Evolutionary conservation across 768 basidiomycete species (phyloP), one percentile per base, ranked within the genome.

Genomic region (Boletus coccyginus): DNA sequence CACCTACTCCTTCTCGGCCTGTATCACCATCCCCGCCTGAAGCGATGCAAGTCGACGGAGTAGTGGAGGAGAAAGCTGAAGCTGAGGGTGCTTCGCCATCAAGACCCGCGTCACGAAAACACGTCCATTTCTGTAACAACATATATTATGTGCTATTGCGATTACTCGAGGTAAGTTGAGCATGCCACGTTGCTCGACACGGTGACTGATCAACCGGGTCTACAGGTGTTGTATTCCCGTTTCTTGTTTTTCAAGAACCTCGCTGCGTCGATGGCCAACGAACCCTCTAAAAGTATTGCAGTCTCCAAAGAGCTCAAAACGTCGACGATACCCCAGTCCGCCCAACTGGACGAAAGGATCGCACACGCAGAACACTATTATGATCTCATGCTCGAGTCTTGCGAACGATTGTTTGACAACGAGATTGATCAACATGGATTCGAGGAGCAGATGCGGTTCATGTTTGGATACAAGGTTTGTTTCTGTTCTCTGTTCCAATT

Each of bases 391-490:
- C 79, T 99, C 16, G 90, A 88, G 56, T 85, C 90, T 5, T 92
- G 91, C 67, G 97, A 99, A 70, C 82, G 86, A 57, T 70, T 98
- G 44, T 97, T 98, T 61, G 95, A 95, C 66, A 90, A 89, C 60
- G 92, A 97, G 68, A 78, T 98, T 24, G 97, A 99, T 64, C 88
- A 88, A 60, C 75, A 78, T 42, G 81, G 78, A 5, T 98, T 95
- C 68, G 96, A 98, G 72, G 97, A 99, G 62, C 90, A 90, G 63
- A 82, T 96, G 77, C 80, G 96, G 42, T 81, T 80, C 53, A 86
- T 94, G 78, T 95, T 93, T 71, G 90, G 92, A n/a, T 79, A 85
- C 43, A 84, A 84, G 78, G 94, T 88, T 36, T 31, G 68, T 58
- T 52, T 45, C 13, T 10, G 16, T 17, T 17, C 1, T n/a, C 14